phyloP scores from a whole-genome alignment of 805 yeast species.

The Geotrichum ghanense region DNA sequence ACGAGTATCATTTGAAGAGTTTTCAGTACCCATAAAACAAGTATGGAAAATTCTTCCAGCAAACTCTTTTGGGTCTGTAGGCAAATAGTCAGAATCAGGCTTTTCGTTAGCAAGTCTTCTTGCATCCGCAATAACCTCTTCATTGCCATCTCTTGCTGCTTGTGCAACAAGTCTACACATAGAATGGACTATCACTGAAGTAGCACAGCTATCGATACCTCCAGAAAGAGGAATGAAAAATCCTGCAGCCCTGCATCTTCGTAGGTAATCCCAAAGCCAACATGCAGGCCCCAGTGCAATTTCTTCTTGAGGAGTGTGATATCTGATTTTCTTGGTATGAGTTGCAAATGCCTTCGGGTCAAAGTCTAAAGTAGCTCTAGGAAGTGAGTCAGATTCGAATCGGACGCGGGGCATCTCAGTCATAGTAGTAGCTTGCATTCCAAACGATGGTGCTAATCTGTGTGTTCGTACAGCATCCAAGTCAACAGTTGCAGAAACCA shows the following conservation, averaged over 20 bases:
- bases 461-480: conserved; percentile 82
- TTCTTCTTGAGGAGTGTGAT: conserved; percentile 87
- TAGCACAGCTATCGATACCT: conserved; percentile 97
- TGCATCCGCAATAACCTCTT: conserved; percentile 69
- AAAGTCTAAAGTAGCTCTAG: conserved; percentile 28
- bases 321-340: conserved; percentile 35
- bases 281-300: conserved; percentile 98
- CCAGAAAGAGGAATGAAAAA: conserved; percentile 91
- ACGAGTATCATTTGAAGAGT: conserved; percentile 84
- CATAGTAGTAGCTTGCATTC: conserved; percentile 45
- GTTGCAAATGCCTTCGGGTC: conserved; percentile 56
- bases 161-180: conserved; percentile 81
- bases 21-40: conserved; percentile 90
- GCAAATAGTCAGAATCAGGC: conserved; percentile 41
- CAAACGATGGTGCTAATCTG: conserved; percentile 61
- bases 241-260: conserved; percentile 86
- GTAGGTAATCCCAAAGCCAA: conserved; percentile 97
- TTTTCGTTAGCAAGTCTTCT: conserved; percentile 50
- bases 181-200: conserved; percentile 85
- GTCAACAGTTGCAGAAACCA: conserved; percentile 88
- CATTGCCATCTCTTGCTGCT: conserved; percentile 57
- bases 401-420: conserved; percentile 22
- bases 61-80: conserved; percentile 63
- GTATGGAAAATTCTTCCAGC: conserved; percentile 74
- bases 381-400: conserved; percentile 5